phyloP scores from a whole-genome alignment of 1,139 yeast genomes.

The Geotrichum cucujoidarum region DNA sequence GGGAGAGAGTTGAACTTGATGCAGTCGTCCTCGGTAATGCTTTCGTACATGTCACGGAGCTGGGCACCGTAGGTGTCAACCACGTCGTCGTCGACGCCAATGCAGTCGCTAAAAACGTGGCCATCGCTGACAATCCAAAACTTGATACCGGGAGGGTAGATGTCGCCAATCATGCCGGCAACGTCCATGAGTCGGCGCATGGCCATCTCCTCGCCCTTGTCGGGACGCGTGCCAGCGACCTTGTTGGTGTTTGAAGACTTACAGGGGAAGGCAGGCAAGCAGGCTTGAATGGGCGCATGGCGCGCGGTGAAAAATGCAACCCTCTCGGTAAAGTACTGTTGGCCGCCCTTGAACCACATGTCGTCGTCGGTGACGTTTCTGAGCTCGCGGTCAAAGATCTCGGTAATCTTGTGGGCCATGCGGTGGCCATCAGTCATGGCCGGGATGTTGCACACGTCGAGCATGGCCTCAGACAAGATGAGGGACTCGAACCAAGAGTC shows the following conservation, averaged over 20 bases:
- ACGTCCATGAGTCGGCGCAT: slow-evolving; percentile 15
- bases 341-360: slow-evolving; percentile 15
- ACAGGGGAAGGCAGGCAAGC: slow-evolving; percentile 21
- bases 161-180: slow-evolving; percentile 12
- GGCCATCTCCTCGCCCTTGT: slow-evolving; percentile 21
- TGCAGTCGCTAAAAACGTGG: slow-evolving; percentile 21
- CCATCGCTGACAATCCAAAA: slow-evolving; percentile 22
- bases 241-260: slow-evolving; percentile 19
- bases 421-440: background rate
- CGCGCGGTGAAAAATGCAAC: slow-evolving; percentile 17
- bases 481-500: slow-evolving; percentile 20
- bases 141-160: slow-evolving; percentile 19
- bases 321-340: slow-evolving; percentile 13
- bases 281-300: slow-evolving; percentile 16
- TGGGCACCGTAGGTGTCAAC: slow-evolving; percentile 18
- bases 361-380: slow-evolving; percentile 19
- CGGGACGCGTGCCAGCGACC: slow-evolving; percentile 18
- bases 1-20: slow-evolving; percentile 18
- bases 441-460: slow-evolving; percentile 6
- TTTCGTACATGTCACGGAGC: slow-evolving; percentile 12
- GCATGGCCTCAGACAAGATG: slow-evolving; percentile 13
- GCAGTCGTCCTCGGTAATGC: slow-evolving; percentile 13
- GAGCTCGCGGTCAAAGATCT: slow-evolving; percentile 18
- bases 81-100: slow-evolving; percentile 20
- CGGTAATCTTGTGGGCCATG: slow-evolving; percentile 9